Conservation (phyloP, 345 rosid species). For the Arabidopsis arenosa region DNA sequence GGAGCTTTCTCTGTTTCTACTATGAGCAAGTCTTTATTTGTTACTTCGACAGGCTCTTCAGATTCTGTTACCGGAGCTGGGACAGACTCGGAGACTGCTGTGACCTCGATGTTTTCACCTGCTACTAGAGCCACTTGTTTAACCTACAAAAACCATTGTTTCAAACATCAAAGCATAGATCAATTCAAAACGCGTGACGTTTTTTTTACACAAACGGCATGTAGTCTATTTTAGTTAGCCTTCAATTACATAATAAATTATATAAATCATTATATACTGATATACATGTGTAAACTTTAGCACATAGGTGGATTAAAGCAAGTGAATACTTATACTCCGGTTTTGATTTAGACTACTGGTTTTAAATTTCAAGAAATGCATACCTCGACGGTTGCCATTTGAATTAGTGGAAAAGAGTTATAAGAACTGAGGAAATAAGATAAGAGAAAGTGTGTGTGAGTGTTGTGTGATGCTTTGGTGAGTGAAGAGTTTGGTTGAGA, state of each 20-base stretch:
- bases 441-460: conserved; percentile 22
- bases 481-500: conserved; percentile 41
- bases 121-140: conserved; percentile 41
- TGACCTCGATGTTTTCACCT: conserved; percentile 39
- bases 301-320: conserved; percentile 3
- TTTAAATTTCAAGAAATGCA: neutral
- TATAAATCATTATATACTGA: too few species aligned
- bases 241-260: neutral
- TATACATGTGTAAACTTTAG: neutral
- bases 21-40: conserved; percentile 30
- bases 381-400: conserved; percentile 49
- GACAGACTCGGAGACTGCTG: neutral
- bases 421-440: conserved; percentile 10
- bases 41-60: conserved; percentile 36
- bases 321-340: neutral
- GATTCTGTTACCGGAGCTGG: conserved; percentile 37
- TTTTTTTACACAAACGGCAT: conserved; percentile 26
- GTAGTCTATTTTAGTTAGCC: neutral
- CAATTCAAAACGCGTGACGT: conserved; percentile 10
- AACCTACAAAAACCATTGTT: conserved; percentile 41
- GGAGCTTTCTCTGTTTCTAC: conserved; percentile 43
- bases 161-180: neutral
- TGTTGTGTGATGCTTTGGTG: conserved; percentile 39
- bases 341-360: neutral
- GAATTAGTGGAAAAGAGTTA: conserved; percentile 19